Base-by-base conservation (phyloP, 139 green algal genomes). In the Mychonastes homosphaera region DNA sequence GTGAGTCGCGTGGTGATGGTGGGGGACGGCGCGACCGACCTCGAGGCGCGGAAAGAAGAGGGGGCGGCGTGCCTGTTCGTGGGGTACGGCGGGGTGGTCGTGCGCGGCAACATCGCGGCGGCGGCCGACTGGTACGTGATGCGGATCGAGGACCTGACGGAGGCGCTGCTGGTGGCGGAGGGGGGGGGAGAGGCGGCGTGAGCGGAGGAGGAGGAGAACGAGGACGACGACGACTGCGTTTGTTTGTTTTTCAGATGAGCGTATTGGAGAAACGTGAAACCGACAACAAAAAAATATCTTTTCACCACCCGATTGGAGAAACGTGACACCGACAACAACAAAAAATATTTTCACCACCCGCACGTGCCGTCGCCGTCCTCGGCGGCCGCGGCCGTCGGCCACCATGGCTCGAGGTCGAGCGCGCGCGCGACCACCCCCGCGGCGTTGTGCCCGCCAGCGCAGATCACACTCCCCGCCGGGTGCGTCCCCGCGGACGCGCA, bases 21-120 rank as follows among this genome's bases (percentile, higher is more conserved):
- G 10, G 93, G 93, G 2, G 93, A 99, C 57, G 93, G 93, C 24
- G 90, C 87, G 1, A 99, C 93, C 0, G 93, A 99, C 62, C 38
- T 89, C 19, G 93, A 99, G 67, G 92, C 92, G 5, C 69, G 82
- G 1, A 50, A 66, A 28, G 72, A 79, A 29, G 86, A 87, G 10
- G 92, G 77, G 2, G 92, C 92, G 1, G 79, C 55, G n/a, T 21
- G 36, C n/a, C 2, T 63, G 38, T 40, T 12, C 18, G 18, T 62
- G 70, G 88, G 86, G 41, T 97, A 98, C 64, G 92, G 92, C 18
- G 92, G 92, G 23, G 81, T 89, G 7, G 86, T 94, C 30, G 65
- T 80, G 21, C 81, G 92, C 0, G 56, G 65, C 1, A 84, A 69
- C 12, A 80, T 98, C 8, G 85, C 81, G 19, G 77, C 70, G 6